phyloP scores from a whole-genome alignment of 345 rosid genomes.

The Laguncularia racemosa region DNA sequence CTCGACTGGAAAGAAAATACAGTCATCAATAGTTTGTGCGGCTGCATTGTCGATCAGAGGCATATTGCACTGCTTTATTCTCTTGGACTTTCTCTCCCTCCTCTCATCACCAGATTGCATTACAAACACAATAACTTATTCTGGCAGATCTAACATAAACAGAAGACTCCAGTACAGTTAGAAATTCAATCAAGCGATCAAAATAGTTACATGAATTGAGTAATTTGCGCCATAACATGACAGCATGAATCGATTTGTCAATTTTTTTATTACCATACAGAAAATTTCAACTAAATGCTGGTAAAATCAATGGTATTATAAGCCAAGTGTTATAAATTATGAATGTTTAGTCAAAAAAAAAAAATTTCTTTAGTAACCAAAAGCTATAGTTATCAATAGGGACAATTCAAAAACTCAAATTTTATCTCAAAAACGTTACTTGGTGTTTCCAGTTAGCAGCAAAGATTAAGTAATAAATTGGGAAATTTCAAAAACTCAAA shows the following conservation, averaged over 20 bases:
- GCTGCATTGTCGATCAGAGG: slow-evolving; percentile 38
- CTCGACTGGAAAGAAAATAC: slow-evolving; percentile 50
- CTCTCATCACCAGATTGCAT: slow-evolving; percentile 50
- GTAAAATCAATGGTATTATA: not conserved
- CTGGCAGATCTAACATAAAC: slow-evolving; percentile 8
- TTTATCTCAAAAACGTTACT: too few species aligned
- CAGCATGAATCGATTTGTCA: too few species aligned
- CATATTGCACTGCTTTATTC: slow-evolving; percentile 40
- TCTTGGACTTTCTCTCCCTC: slow-evolving; percentile 43
- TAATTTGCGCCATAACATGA: too few species aligned
- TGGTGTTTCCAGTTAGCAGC: not conserved
- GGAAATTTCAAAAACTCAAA: not conserved
- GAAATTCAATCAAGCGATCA: not conserved
- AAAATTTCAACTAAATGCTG: not conserved
- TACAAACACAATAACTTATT: slow-evolving; percentile 21
- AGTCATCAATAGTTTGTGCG: slow-evolving; percentile 29
- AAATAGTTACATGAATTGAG: too few species aligned
- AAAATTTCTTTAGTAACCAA: too few species aligned
- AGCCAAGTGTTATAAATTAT: not conserved
- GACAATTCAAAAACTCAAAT: too few species aligned
- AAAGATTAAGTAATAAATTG: not conserved
- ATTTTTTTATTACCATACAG: too few species aligned
- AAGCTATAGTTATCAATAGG: too few species aligned
- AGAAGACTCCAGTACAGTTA: slow-evolving; percentile 9
- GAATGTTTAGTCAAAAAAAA: too few species aligned